phyloP scores from a whole-genome alignment of 495 filamentous ascomycete genomes.

The Massariosphaeria phaeospora region DNA sequence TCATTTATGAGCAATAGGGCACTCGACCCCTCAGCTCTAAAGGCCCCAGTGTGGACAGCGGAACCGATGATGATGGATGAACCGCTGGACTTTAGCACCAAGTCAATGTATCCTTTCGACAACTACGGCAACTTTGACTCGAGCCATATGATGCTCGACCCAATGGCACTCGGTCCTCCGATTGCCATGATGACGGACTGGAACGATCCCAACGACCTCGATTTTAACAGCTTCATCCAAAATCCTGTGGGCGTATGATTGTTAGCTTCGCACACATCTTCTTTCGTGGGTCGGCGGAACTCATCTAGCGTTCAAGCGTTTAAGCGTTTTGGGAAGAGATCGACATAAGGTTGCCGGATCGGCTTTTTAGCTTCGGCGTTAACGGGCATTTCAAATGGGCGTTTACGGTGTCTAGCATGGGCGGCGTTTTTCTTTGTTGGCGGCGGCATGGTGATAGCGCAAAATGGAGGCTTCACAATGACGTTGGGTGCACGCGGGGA shows the following conservation, averaged over 20 bases:
- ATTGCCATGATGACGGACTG: slow-evolving; percentile 27
- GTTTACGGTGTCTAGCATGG: neutral
- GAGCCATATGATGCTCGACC: slow-evolving; percentile 25
- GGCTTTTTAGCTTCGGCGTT: slow-evolving; percentile 10
- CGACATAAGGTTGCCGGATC: neutral
- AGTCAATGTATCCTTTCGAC: slow-evolving; percentile 24
- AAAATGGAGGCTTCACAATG: slow-evolving; percentile 14
- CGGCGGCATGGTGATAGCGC: neutral
- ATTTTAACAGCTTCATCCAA: slow-evolving; percentile 34
- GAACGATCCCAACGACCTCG: slow-evolving; percentile 29
- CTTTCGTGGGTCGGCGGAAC: neutral
- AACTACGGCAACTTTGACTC: slow-evolving; percentile 25
- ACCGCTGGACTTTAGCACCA: slow-evolving; percentile 22
- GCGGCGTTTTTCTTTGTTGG: neutral
- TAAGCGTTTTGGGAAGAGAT: slow-evolving; percentile 25
- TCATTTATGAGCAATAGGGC: slow-evolving; percentile 25
- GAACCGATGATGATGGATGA: slow-evolving; percentile 33
- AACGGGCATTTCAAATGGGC: slow-evolving; percentile 6
- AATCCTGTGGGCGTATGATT: slow-evolving; percentile 28
- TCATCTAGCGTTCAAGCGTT: slow-evolving; percentile 34
- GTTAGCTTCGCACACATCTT: neutral
- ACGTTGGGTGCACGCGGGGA: slow-evolving; percentile 1
- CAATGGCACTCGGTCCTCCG: slow-evolving; percentile 6
- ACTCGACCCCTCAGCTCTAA: slow-evolving; percentile 22
- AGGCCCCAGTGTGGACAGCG: slow-evolving; percentile 13